Conservation (phyloP, 192 early-diverging fungal species). For the Gigaspora rosea region DNA sequence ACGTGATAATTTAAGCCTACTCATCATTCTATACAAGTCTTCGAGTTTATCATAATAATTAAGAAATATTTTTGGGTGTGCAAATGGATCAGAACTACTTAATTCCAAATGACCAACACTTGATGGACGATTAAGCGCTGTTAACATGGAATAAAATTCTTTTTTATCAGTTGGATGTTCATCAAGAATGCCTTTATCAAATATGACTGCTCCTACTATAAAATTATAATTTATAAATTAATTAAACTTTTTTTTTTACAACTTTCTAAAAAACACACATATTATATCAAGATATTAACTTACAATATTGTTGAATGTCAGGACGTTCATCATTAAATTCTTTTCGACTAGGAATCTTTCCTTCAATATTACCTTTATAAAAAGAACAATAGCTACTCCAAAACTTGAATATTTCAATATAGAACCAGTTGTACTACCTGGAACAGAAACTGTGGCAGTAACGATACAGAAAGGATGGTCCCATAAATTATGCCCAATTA, state of each 20-base stretch:
- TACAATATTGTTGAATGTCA: background rate
- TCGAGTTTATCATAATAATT: background rate
- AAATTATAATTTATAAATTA: background rate
- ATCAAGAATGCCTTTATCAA: background rate
- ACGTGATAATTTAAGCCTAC: background rate
- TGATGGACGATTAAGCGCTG: background rate
- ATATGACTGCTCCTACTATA: background rate
- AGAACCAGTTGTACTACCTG: background rate
- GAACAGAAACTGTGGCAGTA: background rate
- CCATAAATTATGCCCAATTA: background rate
- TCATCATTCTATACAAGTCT: background rate
- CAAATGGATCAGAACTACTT: background rate
- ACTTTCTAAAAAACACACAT: too few relatives aligned
- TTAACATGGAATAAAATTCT: background rate
- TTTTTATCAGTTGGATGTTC: background rate
- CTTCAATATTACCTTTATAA: background rate
- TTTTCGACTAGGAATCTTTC: background rate
- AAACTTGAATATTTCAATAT: background rate
- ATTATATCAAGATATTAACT: too few relatives aligned
- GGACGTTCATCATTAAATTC: background rate
- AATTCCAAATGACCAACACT: background rate
- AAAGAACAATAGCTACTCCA: background rate
- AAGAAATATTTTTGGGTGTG: background rate
- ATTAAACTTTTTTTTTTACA: too few relatives aligned
- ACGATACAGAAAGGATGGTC: background rate